Evolutionary conservation across 768 basidiomycete genomes (phyloP), one percentile per base, ranked within the genome.

Genomic region (Phylloporus rhodoxanthus): DNA sequence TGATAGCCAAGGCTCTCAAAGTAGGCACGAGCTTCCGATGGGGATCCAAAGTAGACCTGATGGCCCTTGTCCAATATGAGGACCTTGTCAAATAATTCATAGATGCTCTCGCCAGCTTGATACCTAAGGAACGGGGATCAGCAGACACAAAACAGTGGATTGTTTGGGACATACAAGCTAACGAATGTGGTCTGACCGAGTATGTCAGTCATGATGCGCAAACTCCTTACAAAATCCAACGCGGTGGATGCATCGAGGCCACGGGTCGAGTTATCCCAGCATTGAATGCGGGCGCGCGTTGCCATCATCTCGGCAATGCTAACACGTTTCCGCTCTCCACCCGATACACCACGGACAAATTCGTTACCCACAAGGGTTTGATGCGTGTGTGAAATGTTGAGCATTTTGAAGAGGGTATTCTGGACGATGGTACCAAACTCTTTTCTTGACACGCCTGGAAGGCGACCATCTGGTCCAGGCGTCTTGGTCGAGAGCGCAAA

Each of bases 251-350:
- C 88, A 54, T 91, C 87, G 43, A 90, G 71, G 15, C 89, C 87
- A 43, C 85, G 74, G 3, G 89, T 91, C 0, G 84, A 84, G 29
- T 87, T 91, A 63, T 91, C 87, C 84, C 87, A 91, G 54, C 81
- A 82, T 56, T 90, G 84, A 7, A 91, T 78, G 30, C 83, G 82
- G 10, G 87, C 87, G 44, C 87, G 81, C 2, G 84, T 86, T 1
- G 87, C 77, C 79, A 90, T 84, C 79, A 88, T 90, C 68, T 93
- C 91, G 10, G 86, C 85, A 57, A 92, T 92, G 50, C 83, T 83
- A 14, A 93, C 75, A 52, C 81, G 79, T 65, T 92, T 93, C 45
- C 84, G 76, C 60, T 90, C 87, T 17, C 87, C 87, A 37, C 88
- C 87, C 1, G 82, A 85, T 13, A 90, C 80, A 20, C 87, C 86